Percentiles rank a stretch among this genome's conserved stretches.
Evolutionary conservation across 1,284 basidiomycete species (phyloP).

Genomic region (Apiotrichum mycotoxinovorans): DNA sequence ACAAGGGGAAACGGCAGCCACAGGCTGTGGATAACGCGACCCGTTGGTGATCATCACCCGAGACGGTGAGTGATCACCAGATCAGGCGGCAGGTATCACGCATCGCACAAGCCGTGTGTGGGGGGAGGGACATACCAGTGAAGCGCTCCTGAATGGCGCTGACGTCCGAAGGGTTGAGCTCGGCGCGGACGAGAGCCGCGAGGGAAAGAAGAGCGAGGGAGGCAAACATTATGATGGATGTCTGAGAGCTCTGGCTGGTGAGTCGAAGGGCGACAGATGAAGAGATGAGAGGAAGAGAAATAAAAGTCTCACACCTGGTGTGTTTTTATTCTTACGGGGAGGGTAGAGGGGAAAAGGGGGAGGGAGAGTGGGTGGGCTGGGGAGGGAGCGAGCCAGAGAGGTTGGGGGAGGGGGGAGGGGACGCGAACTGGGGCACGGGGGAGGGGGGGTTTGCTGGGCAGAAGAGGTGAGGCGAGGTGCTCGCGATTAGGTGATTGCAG

Average conservation of each 20-base stretch:
- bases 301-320: neutral
- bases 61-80: neutral
- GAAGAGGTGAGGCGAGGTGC: too few relatives aligned
- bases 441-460: too few relatives aligned
- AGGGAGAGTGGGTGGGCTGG: neutral
- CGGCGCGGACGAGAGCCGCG: conserved; percentile 11
- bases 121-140: conserved; percentile 8
- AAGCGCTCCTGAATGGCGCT: conserved; percentile 6
- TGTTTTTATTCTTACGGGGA: neutral
- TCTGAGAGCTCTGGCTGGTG: neutral
- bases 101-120: neutral
- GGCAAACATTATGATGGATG: conserved; percentile 11
- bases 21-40: too few relatives aligned
- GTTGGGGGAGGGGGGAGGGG: too few relatives aligned
- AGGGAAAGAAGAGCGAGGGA: conserved; percentile 6
- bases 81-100: too few relatives aligned
- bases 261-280: neutral
- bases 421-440: too few relatives aligned
- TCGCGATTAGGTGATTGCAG: too few relatives aligned
- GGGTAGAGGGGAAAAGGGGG: neutral
- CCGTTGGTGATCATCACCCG: neutral
- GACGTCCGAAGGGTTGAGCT: conserved; percentile 5
- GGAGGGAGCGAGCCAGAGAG: neutral
- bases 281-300: neutral
- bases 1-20: too few relatives aligned